A percentile compares a stretch with the other conserved stretches of the same genome.
phyloP scores from a whole-genome alignment of 108 stramenopile genomes.

The Pseudonitzschia pungens region DNA sequence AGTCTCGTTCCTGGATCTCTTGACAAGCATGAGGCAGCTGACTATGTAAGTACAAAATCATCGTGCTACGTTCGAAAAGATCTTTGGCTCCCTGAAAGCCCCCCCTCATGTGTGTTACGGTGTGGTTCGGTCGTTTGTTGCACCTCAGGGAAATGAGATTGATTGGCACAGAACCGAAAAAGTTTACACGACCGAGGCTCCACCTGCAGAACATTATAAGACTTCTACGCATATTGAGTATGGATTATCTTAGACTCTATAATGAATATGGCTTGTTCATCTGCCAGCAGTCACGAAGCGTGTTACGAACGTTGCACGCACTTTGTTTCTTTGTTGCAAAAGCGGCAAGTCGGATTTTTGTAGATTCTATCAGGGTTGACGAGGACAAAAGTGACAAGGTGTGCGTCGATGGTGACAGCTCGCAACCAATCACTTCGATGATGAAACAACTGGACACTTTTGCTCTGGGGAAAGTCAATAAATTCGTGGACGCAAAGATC shows the following conservation, averaged over 20 bases:
- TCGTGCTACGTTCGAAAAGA: neutral
- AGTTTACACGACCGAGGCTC: slow-evolving; percentile 37
- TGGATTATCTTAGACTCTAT: slow-evolving; percentile 32
- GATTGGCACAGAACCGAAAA: slow-evolving; percentile 35
- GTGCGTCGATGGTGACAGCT: slow-evolving; percentile 14
- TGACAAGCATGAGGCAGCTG: slow-evolving; percentile 35
- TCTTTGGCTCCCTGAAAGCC: too few species aligned
- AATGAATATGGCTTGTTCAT: slow-evolving; percentile 41
- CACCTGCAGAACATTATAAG: slow-evolving; percentile 38
- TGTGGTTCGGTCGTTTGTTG: too few species aligned
- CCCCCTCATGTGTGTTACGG: too few species aligned
- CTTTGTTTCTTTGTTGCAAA: slow-evolving; percentile 35
- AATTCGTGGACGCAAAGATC: slow-evolving; percentile 34
- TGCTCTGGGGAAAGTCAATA: slow-evolving; percentile 29
- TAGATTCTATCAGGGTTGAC: slow-evolving; percentile 19
- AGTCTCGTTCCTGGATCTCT: slow-evolving; percentile 43
- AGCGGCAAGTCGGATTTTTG: slow-evolving; percentile 18
- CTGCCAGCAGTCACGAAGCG: slow-evolving; percentile 40
- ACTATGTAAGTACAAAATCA: slow-evolving; percentile 1
- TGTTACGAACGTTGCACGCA: slow-evolving; percentile 31
- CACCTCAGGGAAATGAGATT: slow-evolving; percentile 46
- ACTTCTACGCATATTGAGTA: slow-evolving; percentile 24
- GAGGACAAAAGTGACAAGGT: neutral
- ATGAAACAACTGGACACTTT: slow-evolving; percentile 31
- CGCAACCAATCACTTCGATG: slow-evolving; percentile 27